Conservation (phyloP, 768 basidiomycete species). For the Erythrobasidium yunnanense region DNA sequence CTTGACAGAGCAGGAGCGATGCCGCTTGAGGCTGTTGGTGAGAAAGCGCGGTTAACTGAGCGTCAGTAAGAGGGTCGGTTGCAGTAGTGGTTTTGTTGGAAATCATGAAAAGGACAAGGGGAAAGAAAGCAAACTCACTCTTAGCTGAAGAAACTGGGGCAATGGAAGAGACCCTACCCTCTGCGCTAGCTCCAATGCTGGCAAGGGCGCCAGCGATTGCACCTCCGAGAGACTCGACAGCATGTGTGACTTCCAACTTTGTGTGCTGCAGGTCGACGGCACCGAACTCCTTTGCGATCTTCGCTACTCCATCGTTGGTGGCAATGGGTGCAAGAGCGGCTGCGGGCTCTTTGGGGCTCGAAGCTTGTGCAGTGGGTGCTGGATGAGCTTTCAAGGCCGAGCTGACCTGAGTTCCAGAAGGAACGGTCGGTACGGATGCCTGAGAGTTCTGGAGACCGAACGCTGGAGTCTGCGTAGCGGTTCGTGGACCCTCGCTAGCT, state of each 20-base stretch:
- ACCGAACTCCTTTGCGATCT: slow-evolving; percentile 12
- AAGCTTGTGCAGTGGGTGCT: background rate
- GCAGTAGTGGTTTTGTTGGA: background rate
- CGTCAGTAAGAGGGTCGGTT: background rate
- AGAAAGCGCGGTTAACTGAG: background rate
- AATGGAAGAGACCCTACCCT: slow-evolving; percentile 7
- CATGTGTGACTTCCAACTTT: slow-evolving; percentile 7
- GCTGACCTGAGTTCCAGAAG: background rate
- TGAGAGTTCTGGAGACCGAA: background rate
- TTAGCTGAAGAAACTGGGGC: background rate
- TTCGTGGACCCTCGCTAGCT: background rate
- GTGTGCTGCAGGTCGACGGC: slow-evolving; percentile 21
- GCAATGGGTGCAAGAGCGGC: slow-evolving; percentile 17
- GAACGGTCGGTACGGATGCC: background rate
- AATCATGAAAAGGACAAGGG: background rate
- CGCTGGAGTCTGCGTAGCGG: background rate
- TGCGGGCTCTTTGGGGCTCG: background rate
- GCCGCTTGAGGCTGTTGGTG: no score
- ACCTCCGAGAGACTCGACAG: slow-evolving; percentile 13
- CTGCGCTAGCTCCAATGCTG: background rate
- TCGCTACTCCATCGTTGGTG: background rate
- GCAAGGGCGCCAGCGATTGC: slow-evolving; percentile 2
- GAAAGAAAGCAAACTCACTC: background rate
- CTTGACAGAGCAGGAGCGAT: background rate
- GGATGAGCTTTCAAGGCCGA: background rate